A percentile compares a stretch with the other conserved stretches of the same genome.
phyloP scores from a whole-genome alignment of 2,329 filamentous ascomycete species.

The Scytalidium sp. region DNA sequence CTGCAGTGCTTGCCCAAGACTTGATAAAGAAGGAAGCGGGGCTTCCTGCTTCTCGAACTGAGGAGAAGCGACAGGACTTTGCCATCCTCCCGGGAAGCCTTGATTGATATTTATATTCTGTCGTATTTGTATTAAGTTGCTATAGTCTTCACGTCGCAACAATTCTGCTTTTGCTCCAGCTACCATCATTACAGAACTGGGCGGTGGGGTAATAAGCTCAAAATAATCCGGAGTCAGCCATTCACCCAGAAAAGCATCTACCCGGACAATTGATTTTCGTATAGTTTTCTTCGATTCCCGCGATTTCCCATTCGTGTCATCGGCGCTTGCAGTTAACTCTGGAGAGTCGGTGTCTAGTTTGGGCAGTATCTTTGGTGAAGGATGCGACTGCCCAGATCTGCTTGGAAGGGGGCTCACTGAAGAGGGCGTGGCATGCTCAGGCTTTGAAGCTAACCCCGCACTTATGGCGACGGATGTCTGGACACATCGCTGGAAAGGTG shows the following conservation, averaged over 20 bases:
- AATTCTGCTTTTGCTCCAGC: slow-evolving; percentile 85
- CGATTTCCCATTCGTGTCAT: slow-evolving; percentile 12
- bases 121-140: slow-evolving; percentile 28
- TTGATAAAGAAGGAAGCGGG: slow-evolving; percentile 20
- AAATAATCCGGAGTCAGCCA: slow-evolving; percentile 95
- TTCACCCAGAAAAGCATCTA: slow-evolving; percentile 92
- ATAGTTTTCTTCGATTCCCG: slow-evolving; percentile 27
- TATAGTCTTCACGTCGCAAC: slow-evolving; percentile 70
- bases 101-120: slow-evolving; percentile 23
- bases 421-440: slow-evolving; percentile 25
- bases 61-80: slow-evolving; percentile 23
- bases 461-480: slow-evolving; percentile 89
- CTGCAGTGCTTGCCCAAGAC: slow-evolving; percentile 21
- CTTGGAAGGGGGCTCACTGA: slow-evolving; percentile 19
- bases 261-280: slow-evolving; percentile 64
- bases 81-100: slow-evolving; percentile 35
- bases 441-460: slow-evolving; percentile 73
- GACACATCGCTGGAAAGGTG: slow-evolving; percentile 89
- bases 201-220: slow-evolving; percentile 85
- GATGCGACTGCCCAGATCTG: slow-evolving; percentile 15
- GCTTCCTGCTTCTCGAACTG: slow-evolving; percentile 23
- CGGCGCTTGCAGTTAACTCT: slow-evolving; percentile 21
- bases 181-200: slow-evolving; percentile 82
- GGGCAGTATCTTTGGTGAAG: slow-evolving; percentile 26
- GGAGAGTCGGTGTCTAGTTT: slow-evolving; percentile 21